Base-by-base conservation (phyloP, 2,329 filamentous ascomycete genomes). In the Mycosphaerelloides madeirae region DNA sequence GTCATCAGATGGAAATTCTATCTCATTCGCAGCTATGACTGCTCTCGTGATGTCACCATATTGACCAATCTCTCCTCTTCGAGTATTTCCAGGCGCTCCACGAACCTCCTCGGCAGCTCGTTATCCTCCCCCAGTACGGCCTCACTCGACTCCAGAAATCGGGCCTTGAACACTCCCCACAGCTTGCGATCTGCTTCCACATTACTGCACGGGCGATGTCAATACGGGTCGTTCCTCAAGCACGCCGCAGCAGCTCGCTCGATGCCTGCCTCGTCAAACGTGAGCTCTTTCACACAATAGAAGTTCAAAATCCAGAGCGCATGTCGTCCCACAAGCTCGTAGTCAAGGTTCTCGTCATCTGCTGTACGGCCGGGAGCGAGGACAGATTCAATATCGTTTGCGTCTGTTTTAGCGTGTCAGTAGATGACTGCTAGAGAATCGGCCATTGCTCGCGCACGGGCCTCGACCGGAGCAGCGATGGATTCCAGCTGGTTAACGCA, bases 311-410 rank as follows among this genome's bases (percentile, higher is more conserved):
- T 44, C 62, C 62, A 65, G 19, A 65, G 39, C 11, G 29, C 14
- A 31, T 49, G 44, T 41, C 29, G 22, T 15, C 46, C 49, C 7
- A 52, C 29, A 20, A 45, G 11, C 2, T 43, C 32, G 25, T 44
- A 49, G 14, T 18, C 3, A 19, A 38, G 28, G 13, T 19, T 29
- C 31, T 19, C 13, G 41, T 32, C 31, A n/a, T n/a, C n/a, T 35
- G 20, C 14, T 29, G n/a, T 19, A n/a, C n/a, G n/a, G n/a, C n/a
- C n/a, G 12, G 45, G 47, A 19, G 48, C 71, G 2, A 80, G 66
- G 0, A 80, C 77, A 50, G 79, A 80, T 38, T 81, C 75, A 2
- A 81, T 66, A 35, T 78, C 76, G 29, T 72, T 73, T 0, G 68
- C 76, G 48, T 80, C 75, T 0, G 77, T 55, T 9, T 61, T 48